phyloP scores from a whole-genome alignment of 108 stramenopile species.

The Fragilaria crotonensis region DNA sequence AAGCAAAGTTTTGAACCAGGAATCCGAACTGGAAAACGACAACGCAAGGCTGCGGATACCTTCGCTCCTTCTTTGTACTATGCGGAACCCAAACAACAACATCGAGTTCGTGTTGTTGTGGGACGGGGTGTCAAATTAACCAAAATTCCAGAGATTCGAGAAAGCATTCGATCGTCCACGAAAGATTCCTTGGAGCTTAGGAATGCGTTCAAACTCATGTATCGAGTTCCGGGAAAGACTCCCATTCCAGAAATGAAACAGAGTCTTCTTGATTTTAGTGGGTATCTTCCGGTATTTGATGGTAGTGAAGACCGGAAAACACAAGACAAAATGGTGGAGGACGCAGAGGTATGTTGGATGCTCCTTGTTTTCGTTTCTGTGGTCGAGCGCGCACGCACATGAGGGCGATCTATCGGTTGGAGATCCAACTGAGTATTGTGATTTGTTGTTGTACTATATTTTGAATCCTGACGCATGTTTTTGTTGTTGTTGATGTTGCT shows the following conservation, averaged over 20 bases:
- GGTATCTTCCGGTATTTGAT: constrained; percentile 26
- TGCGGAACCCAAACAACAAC: too few relatives aligned
- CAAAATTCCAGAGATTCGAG: constrained; percentile 13
- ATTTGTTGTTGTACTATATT: not conserved
- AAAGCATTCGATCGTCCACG: constrained; percentile 15
- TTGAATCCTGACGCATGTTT: not conserved
- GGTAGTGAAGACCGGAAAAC: constrained; percentile 19
- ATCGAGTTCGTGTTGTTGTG: constrained; percentile 6
- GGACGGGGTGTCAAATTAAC: constrained; percentile 29
- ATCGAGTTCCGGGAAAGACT: constrained; percentile 6
- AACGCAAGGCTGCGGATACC: constrained; percentile 11
- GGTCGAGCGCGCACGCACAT: too few relatives aligned
- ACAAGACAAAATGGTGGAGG: constrained; percentile 25
- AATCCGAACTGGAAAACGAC: constrained; percentile 11
- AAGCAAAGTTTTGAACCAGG: too few relatives aligned
- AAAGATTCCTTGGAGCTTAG: constrained; percentile 12
- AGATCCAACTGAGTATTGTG: constrained; percentile 18
- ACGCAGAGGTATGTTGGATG: too few relatives aligned
- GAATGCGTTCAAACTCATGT: constrained; percentile 27
- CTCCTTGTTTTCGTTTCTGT: too few relatives aligned
- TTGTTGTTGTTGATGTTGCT: not conserved
- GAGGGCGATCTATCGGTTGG: too few relatives aligned
- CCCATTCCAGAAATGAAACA: constrained; percentile 19
- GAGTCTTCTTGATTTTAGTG: constrained; percentile 33
- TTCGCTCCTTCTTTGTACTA: too few relatives aligned